Conservation (phyloP, 2,329 filamentous ascomycete genomes). For the Epichloe sibirici region DNA sequence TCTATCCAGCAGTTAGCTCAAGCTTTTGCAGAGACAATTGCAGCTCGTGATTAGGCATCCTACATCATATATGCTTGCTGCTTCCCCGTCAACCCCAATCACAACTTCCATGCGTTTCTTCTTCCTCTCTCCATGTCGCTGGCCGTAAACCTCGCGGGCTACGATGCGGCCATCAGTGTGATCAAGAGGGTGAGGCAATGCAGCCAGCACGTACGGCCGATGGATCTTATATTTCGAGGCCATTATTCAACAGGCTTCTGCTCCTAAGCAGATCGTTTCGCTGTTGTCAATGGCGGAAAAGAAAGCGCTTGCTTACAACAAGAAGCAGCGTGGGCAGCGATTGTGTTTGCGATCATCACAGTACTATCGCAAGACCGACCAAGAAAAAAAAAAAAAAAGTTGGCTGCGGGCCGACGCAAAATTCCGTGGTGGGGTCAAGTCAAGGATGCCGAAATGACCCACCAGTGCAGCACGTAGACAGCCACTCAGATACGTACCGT, state of each 20-base stretch:
- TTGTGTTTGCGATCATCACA: not conserved
- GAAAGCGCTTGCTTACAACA: not conserved
- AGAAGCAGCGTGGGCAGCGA: not conserved
- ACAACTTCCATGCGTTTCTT: slow-evolving; percentile 51
- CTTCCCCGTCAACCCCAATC: slow-evolving; percentile 53
- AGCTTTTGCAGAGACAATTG: too few species aligned
- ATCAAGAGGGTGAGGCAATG: slow-evolving; percentile 46
- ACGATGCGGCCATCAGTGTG: slow-evolving; percentile 37
- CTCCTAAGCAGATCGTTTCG: not conserved
- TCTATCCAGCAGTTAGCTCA: slow-evolving; percentile 25
- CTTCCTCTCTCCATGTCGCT: slow-evolving; percentile 44
- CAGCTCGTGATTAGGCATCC: slow-evolving; percentile 12
- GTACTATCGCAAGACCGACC: not conserved
- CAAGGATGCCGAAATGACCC: not conserved
- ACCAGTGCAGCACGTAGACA: not conserved
- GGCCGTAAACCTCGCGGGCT: slow-evolving; percentile 49
- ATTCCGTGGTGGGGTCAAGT: slow-evolving; percentile 16
- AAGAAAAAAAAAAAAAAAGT: slow-evolving; percentile 21
- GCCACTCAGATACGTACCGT: slow-evolving; percentile 9
- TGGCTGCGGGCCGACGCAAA: slow-evolving; percentile 20
- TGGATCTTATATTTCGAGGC: slow-evolving; percentile 49
- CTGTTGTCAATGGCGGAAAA: not conserved
- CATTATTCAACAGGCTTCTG: slow-evolving; percentile 26
- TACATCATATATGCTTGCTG: slow-evolving; percentile 54
- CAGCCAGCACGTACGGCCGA: slow-evolving; percentile 50